phyloP scores from a whole-genome alignment of 441 rosid species.

The Erodium moschatum region DNA sequence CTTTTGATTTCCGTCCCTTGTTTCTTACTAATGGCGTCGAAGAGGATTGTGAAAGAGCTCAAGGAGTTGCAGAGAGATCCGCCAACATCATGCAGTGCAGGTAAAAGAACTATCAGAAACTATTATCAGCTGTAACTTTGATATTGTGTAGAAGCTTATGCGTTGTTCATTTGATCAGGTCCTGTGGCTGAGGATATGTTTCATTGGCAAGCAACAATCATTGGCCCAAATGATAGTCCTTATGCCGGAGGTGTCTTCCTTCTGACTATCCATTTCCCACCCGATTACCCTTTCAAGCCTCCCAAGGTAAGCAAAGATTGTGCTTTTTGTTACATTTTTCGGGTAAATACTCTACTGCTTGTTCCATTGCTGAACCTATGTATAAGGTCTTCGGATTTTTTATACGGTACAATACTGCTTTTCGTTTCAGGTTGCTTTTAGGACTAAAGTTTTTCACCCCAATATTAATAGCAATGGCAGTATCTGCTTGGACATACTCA shows the following conservation, averaged over 20 bases:
- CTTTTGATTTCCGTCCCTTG: constrained; percentile 9
- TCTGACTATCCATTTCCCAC: constrained; percentile 43
- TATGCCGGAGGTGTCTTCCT: constrained; percentile 55
- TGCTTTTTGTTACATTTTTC: too few relatives aligned
- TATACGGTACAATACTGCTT: neutral
- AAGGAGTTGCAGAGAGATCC: constrained; percentile 62
- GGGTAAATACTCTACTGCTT: too few relatives aligned
- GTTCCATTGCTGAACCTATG: neutral
- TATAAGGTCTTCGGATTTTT: neutral
- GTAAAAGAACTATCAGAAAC: constrained; percentile 19
- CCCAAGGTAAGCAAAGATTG: constrained; percentile 35
- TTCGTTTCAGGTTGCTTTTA: constrained; percentile 40
- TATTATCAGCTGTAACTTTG: too few relatives aligned
- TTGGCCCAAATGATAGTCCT: constrained; percentile 52
- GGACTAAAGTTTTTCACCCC: constrained; percentile 57
- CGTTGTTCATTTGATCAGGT: constrained; percentile 24
- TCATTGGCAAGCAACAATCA: constrained; percentile 60
- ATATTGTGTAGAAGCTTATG: constrained; percentile 8
- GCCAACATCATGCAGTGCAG: constrained; percentile 63
- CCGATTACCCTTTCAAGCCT: constrained; percentile 59
- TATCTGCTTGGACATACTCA: constrained; percentile 56
- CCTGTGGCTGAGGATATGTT: constrained; percentile 52
- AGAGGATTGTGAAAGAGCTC: constrained; percentile 50
- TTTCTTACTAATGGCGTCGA: constrained; percentile 36
- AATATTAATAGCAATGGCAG: constrained; percentile 53